Evolutionary conservation across 257 asterid species (phyloP).

Genomic region (Lycium barbarum): DNA sequence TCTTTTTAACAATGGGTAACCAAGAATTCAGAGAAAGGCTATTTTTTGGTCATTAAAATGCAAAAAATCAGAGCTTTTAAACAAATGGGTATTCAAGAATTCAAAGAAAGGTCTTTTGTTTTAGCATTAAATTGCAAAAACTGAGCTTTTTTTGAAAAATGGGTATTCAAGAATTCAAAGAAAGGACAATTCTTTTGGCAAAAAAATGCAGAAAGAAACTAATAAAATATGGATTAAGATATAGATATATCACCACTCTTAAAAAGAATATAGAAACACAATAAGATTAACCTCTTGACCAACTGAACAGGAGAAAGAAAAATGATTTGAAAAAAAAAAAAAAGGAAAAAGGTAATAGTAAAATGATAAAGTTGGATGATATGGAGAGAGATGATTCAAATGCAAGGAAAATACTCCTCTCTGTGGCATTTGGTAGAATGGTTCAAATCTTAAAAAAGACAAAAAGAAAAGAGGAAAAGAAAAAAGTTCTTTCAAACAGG

Average conservation of each 20-base stretch:
- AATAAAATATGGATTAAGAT: slow-evolving; percentile 9
- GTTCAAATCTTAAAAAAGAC: background rate
- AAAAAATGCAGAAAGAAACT: background rate
- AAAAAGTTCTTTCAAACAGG: background rate
- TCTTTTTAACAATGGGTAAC: background rate
- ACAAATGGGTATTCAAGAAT: slow-evolving; percentile 10
- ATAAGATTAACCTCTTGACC: background rate
- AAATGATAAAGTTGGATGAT: slow-evolving; percentile 5
- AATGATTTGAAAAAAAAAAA: background rate
- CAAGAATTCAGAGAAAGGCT: slow-evolving; percentile 18
- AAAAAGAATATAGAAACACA: background rate
- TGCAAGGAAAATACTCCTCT: background rate
- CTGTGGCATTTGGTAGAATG: background rate
- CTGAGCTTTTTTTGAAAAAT: background rate
- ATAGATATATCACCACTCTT: background rate
- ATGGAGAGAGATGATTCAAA: slow-evolving; percentile 11
- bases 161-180: slow-evolving; percentile 16
- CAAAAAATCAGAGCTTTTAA: background rate
- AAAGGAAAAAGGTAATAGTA: no score
- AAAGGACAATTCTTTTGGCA: background rate
- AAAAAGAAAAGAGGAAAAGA: background rate
- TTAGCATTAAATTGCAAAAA: background rate
- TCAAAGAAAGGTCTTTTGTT: background rate
- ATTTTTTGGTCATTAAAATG: background rate
- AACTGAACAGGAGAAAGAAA: background rate